Conservation (phyloP, 805 yeast species). For the Candida nanaspora region DNA sequence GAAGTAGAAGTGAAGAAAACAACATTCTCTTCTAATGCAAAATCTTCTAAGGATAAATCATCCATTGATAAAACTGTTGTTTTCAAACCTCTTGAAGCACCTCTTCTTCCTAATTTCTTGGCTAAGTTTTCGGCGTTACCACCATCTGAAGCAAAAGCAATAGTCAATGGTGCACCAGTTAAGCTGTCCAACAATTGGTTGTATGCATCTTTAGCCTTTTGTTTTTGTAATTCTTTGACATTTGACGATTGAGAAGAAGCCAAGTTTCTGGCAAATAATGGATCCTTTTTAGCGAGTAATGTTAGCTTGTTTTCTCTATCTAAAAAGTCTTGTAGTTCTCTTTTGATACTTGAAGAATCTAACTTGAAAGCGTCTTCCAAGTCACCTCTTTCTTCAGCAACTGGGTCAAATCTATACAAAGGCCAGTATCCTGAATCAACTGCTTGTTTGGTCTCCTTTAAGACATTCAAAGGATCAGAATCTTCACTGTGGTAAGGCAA, state of each 20-base stretch:
- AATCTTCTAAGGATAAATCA: slow-evolving; percentile 64
- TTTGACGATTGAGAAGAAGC: slow-evolving; percentile 54
- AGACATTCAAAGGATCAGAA: slow-evolving; percentile 62
- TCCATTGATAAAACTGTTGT: slow-evolving; percentile 62
- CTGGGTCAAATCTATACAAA: slow-evolving; percentile 78
- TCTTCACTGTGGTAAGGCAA: slow-evolving; percentile 65
- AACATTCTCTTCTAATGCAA: slow-evolving; percentile 62
- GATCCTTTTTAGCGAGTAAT: slow-evolving; percentile 60
- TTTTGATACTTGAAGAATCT: slow-evolving; percentile 77
- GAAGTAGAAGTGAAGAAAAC: slow-evolving; percentile 69
- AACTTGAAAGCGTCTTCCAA: slow-evolving; percentile 58
- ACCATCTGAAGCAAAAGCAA: slow-evolving; percentile 87
- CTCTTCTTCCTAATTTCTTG: slow-evolving; percentile 69
- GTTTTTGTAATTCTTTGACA: slow-evolving; percentile 49
- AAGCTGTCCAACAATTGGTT: slow-evolving; percentile 74
- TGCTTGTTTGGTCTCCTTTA: slow-evolving; percentile 82
- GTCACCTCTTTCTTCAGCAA: slow-evolving; percentile 31
- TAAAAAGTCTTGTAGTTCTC: slow-evolving; percentile 69
- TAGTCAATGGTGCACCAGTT: slow-evolving; percentile 85
- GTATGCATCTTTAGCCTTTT: slow-evolving; percentile 70
- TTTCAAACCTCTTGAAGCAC: slow-evolving; percentile 71
- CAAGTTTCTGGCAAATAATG: slow-evolving; percentile 71
- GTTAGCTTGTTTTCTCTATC: slow-evolving; percentile 88
- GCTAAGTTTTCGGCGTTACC: slow-evolving; percentile 84
- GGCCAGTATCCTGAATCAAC: slow-evolving; percentile 98